phyloP scores from a whole-genome alignment of 352 stramenopile genomes.

The Phytopythium oedochilum region DNA sequence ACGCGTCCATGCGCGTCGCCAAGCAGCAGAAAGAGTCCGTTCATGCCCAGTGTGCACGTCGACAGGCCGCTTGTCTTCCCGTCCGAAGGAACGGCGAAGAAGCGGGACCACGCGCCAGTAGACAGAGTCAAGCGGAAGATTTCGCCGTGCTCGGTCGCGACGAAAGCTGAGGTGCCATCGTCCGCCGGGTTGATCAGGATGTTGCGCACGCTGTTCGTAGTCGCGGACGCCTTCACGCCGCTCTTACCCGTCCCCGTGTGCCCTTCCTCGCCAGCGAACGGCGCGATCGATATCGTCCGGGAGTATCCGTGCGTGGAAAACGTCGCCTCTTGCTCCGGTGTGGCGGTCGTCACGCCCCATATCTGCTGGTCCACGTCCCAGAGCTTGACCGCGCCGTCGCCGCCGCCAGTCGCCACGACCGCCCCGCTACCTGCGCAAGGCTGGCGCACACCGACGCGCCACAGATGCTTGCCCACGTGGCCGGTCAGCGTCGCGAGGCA shows the following conservation, averaged over 20 bases:
- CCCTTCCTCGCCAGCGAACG: neutral
- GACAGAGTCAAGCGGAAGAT: slow-evolving; percentile 43
- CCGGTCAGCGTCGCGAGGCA: slow-evolving; percentile 74
- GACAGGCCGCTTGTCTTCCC: slow-evolving; percentile 27
- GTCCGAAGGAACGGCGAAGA: slow-evolving; percentile 17
- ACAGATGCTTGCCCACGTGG: slow-evolving; percentile 73
- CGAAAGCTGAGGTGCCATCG: slow-evolving; percentile 31
- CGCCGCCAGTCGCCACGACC: slow-evolving; percentile 62
- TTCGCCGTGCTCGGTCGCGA: slow-evolving; percentile 58
- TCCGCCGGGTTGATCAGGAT: slow-evolving; percentile 32
- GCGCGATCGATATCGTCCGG: slow-evolving; percentile 3
- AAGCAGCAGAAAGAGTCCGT: slow-evolving; percentile 37
- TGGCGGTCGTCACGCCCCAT: slow-evolving; percentile 26
- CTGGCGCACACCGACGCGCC: slow-evolving; percentile 59
- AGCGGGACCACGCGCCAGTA: slow-evolving; percentile 22
- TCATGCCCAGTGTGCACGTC: slow-evolving; percentile 30
- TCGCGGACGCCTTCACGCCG: slow-evolving; percentile 9
- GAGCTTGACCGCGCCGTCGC: slow-evolving; percentile 77
- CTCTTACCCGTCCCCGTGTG: slow-evolving; percentile 21
- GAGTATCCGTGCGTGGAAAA: slow-evolving; percentile 2
- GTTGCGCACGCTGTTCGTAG: slow-evolving; percentile 43
- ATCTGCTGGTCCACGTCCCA: slow-evolving; percentile 66
- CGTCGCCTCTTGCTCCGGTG: neutral
- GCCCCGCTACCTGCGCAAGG: slow-evolving; percentile 15
- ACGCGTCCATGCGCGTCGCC: slow-evolving; percentile 49